Evolutionary conservation across 495 filamentous ascomycete genomes (phyloP).

Genomic region (Hapsidospora chrysogenum): DNA sequence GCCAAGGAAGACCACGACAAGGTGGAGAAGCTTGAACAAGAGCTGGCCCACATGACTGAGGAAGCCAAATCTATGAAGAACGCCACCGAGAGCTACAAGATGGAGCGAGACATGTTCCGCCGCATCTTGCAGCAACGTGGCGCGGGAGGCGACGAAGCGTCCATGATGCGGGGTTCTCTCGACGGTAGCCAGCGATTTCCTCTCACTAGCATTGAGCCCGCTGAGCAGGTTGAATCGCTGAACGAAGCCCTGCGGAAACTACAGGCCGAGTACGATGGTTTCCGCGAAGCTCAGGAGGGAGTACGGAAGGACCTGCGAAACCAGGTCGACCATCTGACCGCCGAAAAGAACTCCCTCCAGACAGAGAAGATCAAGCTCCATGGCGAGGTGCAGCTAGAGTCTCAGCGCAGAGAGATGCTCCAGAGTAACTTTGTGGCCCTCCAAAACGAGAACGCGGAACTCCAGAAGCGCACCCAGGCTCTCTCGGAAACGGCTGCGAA

Average conservation of each 20-base stretch:
- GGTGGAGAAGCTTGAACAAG: conserved; percentile 47
- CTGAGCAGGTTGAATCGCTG: conserved; percentile 16
- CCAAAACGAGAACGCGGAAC: conserved; percentile 65
- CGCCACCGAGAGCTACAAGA: conserved; percentile 78
- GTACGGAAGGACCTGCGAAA: conserved; percentile 70
- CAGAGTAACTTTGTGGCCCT: conserved; percentile 70
- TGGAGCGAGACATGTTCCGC: conserved; percentile 92
- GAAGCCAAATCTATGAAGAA: conserved; percentile 65
- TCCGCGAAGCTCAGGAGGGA: conserved; percentile 64
- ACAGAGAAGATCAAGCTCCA: conserved; percentile 59
- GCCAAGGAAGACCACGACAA: conserved; percentile 58
- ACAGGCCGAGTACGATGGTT: conserved; percentile 78
- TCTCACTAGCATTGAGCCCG: conserved; percentile 31
- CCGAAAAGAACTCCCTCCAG: conserved; percentile 66
- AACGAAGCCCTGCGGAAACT: conserved; percentile 53
- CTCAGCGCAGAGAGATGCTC: conserved; percentile 77
- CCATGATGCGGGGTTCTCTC: conserved; percentile 48
- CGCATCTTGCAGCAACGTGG: conserved; percentile 69
- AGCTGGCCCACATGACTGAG: conserved; percentile 41
- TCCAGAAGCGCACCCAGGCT: conserved; percentile 61
- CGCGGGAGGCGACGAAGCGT: conserved; percentile 39
- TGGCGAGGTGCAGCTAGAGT: conserved; percentile 65
- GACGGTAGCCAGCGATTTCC: conserved; percentile 26
- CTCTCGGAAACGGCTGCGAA: conserved; percentile 71
- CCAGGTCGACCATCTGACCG: conserved; percentile 65